phyloP scores from a whole-genome alignment of 1,284 basidiomycete genomes.

The Ceratobasidium sp. region DNA sequence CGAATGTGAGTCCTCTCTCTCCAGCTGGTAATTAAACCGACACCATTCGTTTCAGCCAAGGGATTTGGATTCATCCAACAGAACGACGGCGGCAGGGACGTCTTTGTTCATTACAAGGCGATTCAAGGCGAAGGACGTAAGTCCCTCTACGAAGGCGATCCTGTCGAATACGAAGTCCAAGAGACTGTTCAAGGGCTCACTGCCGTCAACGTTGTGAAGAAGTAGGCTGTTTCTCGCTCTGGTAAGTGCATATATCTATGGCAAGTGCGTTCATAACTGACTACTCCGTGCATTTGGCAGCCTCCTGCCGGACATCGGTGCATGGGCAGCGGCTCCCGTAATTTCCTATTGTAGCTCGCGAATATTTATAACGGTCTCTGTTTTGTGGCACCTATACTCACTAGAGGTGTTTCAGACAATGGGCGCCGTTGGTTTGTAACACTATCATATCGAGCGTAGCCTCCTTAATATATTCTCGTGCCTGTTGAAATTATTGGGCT shows the following conservation, averaged over 20 bases:
- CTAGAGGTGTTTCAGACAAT: constrained; percentile 30
- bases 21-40: not conserved
- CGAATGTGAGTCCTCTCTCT: constrained; percentile 19
- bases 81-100: constrained; percentile 34
- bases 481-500: not conserved
- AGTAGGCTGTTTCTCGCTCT: not conserved
- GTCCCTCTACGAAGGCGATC: constrained; percentile 43
- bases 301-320: not conserved
- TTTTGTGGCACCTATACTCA: constrained; percentile 19
- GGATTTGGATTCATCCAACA: constrained; percentile 39
- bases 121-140: constrained; percentile 35
- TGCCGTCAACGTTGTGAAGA: constrained; percentile 41
- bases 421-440: constrained; percentile 27
- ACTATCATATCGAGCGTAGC: constrained; percentile 14
- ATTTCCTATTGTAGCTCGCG: not conserved
- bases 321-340: constrained; percentile 3
- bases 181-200: constrained; percentile 8
- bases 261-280: not conserved
- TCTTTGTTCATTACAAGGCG: constrained; percentile 43
- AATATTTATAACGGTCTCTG: constrained; percentile 18
- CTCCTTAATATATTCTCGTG: constrained; percentile 30
- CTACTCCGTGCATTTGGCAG: not conserved
- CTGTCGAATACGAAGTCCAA: constrained; percentile 39
- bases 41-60: constrained; percentile 30
- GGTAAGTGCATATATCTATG: not conserved